These are phyloP conservation scores for Schizophyllum commune DNA, from an alignment of 1,284 basidiomycete genomes.

Conservation along the genomic window DNA sequence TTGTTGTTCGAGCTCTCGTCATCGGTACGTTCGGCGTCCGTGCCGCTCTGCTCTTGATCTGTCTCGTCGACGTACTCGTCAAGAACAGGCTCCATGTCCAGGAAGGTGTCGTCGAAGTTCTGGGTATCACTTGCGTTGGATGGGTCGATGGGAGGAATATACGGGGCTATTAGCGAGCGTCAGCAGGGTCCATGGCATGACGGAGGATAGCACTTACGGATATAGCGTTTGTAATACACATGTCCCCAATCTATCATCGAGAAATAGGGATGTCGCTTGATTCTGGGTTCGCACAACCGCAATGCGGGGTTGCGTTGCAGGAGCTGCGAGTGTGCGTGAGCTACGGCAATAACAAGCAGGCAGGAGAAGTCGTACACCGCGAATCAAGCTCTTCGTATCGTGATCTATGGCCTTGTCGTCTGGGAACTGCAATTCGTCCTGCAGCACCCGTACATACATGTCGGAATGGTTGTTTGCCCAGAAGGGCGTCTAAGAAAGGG, in stretches of 20 bases:
- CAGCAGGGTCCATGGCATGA: conserved; percentile 1
- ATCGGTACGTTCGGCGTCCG: conserved; percentile 65
- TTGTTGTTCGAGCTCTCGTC: conserved; percentile 57
- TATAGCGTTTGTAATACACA: conserved; percentile 91
- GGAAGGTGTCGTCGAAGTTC: conserved; percentile 96
- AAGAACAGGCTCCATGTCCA: conserved; percentile 87
- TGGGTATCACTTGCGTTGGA: conserved; percentile 92
- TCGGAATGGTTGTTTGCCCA: conserved; percentile 91
- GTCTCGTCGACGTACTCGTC: conserved; percentile 61
- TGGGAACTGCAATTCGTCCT: conserved; percentile 84
- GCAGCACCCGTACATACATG: conserved; percentile 89
- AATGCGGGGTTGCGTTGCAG: conserved; percentile 89
- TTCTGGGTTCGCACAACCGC: conserved; percentile 85
- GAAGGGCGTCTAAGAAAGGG: conserved; percentile 71
- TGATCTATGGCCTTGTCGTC: conserved; percentile 88
- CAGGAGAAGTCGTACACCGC: conserved; percentile 58
- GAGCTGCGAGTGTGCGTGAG: conserved; percentile 40
- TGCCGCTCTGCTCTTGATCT: conserved; percentile 59
- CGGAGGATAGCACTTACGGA: conserved; percentile 47
- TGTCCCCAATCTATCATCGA: conserved; percentile 96
- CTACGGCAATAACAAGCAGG: conserved; percentile 4
- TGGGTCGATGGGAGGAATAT: conserved; percentile 91
- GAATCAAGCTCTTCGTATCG: conserved; percentile 91
- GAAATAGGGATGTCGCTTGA: conserved; percentile 94
- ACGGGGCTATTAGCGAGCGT: conserved; percentile 60